Evolutionary conservation across 2,329 filamentous ascomycete species (phyloP).

Genomic region (Aspergillus transmontanensis): DNA sequence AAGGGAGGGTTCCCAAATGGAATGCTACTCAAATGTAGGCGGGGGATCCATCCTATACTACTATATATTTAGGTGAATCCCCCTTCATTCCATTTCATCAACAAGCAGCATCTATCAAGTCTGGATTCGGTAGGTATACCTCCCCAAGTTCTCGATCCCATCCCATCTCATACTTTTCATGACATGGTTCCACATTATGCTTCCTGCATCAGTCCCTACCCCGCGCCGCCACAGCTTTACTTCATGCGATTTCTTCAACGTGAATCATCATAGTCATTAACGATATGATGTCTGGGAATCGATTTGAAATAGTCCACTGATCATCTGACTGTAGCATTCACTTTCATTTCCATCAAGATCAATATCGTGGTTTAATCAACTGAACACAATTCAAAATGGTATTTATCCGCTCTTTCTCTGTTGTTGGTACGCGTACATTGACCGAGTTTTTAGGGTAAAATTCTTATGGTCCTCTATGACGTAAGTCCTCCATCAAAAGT

Average conservation of each 20-base stretch:
- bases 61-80: slow-evolving; percentile 24
- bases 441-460: slow-evolving; percentile 82
- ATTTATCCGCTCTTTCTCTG: slow-evolving; percentile 63
- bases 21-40: too few relatives aligned
- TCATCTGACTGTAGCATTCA: background rate
- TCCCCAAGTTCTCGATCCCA: background rate
- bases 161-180: background rate
- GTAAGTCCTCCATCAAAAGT: slow-evolving; percentile 52
- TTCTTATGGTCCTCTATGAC: slow-evolving; percentile 92
- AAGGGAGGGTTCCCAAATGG: background rate
- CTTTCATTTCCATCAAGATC: background rate
- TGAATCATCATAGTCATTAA: background rate
- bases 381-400: slow-evolving; percentile 52
- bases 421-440: slow-evolving; percentile 62
- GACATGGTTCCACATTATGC: background rate
- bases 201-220: background rate
- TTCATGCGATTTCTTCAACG: background rate
- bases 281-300: background rate
- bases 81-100: slow-evolving; percentile 11
- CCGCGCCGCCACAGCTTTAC: too few relatives aligned
- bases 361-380: slow-evolving; percentile 2
- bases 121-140: background rate
- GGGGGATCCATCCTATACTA: background rate
- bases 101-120: slow-evolving; percentile 7
- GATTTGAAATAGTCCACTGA: slow-evolving; percentile 3